Evolutionary conservation across 495 filamentous ascomycete genomes (phyloP).

Genomic region (Letharia lupina): DNA sequence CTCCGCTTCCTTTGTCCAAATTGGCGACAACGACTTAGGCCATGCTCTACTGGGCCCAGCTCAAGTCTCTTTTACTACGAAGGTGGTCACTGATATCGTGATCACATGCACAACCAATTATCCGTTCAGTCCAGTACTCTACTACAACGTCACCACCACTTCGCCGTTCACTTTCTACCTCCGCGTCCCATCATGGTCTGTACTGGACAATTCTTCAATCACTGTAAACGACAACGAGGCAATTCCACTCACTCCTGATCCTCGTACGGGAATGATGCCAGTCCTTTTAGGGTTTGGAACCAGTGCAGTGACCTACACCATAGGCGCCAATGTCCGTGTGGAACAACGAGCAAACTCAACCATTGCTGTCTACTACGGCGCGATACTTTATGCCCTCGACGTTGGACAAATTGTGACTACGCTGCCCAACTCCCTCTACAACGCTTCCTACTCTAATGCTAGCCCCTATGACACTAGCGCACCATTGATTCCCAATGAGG

Average conservation of each 20-base stretch:
- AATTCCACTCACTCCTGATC: conserved; percentile 23
- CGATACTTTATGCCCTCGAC: conserved; percentile 48
- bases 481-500: conserved; percentile 29
- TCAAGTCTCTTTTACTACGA: conserved; percentile 22
- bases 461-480: conserved; percentile 19
- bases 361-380: conserved; percentile 45
- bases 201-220: conserved; percentile 9
- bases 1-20: conserved; percentile 27
- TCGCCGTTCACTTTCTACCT: conserved; percentile 27
- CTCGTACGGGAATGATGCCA: conserved; percentile 26
- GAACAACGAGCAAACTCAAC: conserved; percentile 44
- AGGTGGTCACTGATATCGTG: conserved; percentile 24
- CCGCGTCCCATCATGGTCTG: conserved; percentile 23
- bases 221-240: conserved; percentile 13
- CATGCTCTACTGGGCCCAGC: conserved; percentile 27
- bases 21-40: conserved; percentile 24
- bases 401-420: conserved; percentile 30
- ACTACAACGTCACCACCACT: conserved; percentile 39
- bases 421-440: conserved; percentile 18
- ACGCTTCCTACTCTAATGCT: conserved; percentile 18
- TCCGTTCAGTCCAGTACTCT: conserved; percentile 42
- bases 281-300: conserved; percentile 22
- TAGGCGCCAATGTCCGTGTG: conserved; percentile 26
- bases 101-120: conserved; percentile 41
- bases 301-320: conserved; percentile 24